These are phyloP conservation scores for Penicillium diatomitis DNA, from an alignment of 495 filamentous ascomycete species.

Conservation along the genomic window DNA sequence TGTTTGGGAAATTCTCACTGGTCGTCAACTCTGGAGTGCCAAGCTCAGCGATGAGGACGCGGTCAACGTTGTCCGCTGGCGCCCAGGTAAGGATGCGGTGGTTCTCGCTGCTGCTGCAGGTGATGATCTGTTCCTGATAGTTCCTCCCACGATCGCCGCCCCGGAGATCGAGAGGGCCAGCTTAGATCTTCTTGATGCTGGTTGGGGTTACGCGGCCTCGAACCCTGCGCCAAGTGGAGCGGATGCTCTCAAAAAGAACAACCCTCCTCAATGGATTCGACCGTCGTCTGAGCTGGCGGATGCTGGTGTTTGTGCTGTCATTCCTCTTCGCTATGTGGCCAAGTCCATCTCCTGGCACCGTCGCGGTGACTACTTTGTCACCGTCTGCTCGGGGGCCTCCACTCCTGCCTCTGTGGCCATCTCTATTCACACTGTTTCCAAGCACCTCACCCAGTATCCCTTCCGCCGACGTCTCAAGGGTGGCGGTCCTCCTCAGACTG, in stretches of 20 bases:
- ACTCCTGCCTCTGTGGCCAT: constrained; percentile 64
- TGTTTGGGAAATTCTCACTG: constrained; percentile 82
- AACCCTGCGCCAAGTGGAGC: constrained; percentile 49
- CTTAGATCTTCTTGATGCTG: constrained; percentile 68
- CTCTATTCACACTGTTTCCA: constrained; percentile 88
- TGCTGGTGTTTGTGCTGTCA: constrained; percentile 64
- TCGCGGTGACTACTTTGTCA: constrained; percentile 88
- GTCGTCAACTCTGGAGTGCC: constrained; percentile 77
- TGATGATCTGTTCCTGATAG: constrained; percentile 74
- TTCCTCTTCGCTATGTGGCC: constrained; percentile 69
- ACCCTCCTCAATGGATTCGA: constrained; percentile 72
- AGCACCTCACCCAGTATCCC: constrained; percentile 87
- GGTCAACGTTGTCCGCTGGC: constrained; percentile 83
- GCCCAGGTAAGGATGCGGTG: constrained; percentile 69
- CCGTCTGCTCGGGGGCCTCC: constrained; percentile 67
- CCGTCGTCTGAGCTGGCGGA: constrained; percentile 65
- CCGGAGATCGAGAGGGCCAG: constrained; percentile 66
- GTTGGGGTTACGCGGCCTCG: constrained; percentile 81
- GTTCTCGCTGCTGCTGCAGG: constrained; percentile 76
- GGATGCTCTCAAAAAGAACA: constrained; percentile 59
- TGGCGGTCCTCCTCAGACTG: constrained; percentile 75
- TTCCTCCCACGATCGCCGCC: constrained; percentile 62
- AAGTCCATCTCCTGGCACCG: constrained; percentile 95
- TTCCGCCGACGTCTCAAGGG: constrained; percentile 72
- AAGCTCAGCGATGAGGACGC: constrained; percentile 73